Evolutionary conservation across 2,329 filamentous ascomycete species (phyloP), one percentile per base, ranked within the genome.

Genomic region (Aspergillus eucalypticola): DNA sequence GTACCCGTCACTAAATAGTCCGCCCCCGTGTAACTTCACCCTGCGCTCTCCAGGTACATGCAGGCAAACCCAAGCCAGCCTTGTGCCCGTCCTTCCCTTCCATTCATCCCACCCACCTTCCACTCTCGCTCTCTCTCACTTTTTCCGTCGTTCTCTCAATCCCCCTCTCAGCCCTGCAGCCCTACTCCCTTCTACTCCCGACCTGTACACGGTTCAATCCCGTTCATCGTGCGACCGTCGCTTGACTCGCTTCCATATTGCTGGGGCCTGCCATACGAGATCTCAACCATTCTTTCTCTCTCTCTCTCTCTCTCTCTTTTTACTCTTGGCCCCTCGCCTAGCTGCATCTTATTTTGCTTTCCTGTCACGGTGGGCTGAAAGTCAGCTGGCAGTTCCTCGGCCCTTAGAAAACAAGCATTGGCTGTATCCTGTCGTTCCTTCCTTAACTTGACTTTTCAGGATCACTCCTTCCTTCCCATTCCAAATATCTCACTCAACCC

Each of bases 131-230:
- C 23, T 2, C 44, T 17, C 11, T 11, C 6, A 17, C 42, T 44
- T 27, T n/a, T 23, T 25, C 39, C 11, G 15, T 54, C 38, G 42
- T 46, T 11, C 38, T 44, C 41, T 48, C 39, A n/a, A 11, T 46
- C 17, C 39, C 10, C 10, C 27, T 59, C 51, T 64, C 66, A 70
- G 68, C 67, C 68, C 68, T 71, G 63, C 58, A 67, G 63, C 62
- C 66, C 65, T 68, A 65, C 58, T 19, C 51, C 51, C 15, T 32
- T 35, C 32, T 35, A 35, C 32, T 35, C 11, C 11, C 10, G 32
- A 35, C 11, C 27, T 49, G 41, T 19, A 44, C 41, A 11, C 3
- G 41, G 17, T 44, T 21, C 41, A 10, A 44, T 44, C 5, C 41
- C 41, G 19, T 23, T 44, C 10, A 5, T n/a, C 41, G 41, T 44